Evolutionary conservation across 441 rosid species (phyloP), one percentile per base, ranked within the genome.

Genomic region (Hypseocharis bilobata): DNA sequence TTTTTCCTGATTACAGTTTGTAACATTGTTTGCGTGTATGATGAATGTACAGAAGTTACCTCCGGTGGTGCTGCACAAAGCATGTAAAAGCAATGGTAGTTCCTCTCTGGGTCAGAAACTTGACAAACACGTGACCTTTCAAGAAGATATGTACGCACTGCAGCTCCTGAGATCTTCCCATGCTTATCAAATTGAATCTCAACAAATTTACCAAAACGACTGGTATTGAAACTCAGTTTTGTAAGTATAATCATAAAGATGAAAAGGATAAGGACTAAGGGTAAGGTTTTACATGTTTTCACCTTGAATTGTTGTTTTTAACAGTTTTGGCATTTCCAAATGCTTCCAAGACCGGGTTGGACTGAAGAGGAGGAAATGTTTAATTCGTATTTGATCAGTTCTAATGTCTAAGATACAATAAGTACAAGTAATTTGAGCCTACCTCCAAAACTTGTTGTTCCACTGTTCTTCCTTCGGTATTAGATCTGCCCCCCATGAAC

Each of bases 81-180:
- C 65, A 91, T 88, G 82, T 94, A 94, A 79, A 94, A 94, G 72
- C 98, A 91, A 60, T 94, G 99, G 70, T 94, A 94, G 77, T 91
- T 94, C 83, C 99, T 89, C 80, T 95, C 99, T 71, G 99, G 99
- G 74, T 85, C 83, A 61, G 96, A 89, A 79, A 91, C 81, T 83
- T 95, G 98, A 87, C 99, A 92, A 75, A 95, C 99, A 70, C 98
- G 98, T 72, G 99, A 95, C 68, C 99, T 86, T 80, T 95, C 99
- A 57, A 95, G 91, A 84, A 95, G 76, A 84, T 95, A 95, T 63
- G 99, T 95, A 54, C 99, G 78, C 63, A 95, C 86, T 63, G 99
- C 99, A 62, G 99, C 99, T 64, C 99, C 99, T 62, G 99, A 94
- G 76, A 94, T 91, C 79, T 96, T 83, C 80, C 99, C 99, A 76